Evolutionary conservation across 441 rosid genomes (phyloP).

Genomic region (Populus hybrid): DNA sequence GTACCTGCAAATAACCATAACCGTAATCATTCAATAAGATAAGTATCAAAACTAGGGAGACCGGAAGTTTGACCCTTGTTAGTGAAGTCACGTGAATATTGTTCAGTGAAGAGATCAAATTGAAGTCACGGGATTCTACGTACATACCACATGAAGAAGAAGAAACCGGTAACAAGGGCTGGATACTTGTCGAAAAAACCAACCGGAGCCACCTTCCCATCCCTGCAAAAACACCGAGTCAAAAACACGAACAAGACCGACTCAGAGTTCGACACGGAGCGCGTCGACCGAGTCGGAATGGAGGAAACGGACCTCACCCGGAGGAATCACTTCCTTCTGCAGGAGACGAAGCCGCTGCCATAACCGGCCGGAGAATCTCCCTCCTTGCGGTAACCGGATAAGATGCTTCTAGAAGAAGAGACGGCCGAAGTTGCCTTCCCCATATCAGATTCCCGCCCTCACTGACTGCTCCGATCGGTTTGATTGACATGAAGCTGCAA

Average conservation of each 20-base stretch:
- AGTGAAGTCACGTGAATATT: background rate
- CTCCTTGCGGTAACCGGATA: constrained; percentile 15
- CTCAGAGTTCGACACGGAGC: background rate
- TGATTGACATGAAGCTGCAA: constrained; percentile 28
- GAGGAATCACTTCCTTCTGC: constrained; percentile 83
- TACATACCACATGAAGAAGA: constrained; percentile 92
- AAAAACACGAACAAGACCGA: constrained; percentile 4
- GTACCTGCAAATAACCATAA: constrained; percentile 47
- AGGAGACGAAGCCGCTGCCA: constrained; percentile 62
- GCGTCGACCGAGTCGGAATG: constrained; percentile 33
- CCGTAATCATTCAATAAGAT: background rate
- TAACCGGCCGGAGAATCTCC: constrained; percentile 40
- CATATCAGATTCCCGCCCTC: constrained; percentile 73
- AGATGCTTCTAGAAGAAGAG: constrained; percentile 45
- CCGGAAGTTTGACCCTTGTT: background rate
- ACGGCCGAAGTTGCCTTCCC: constrained; percentile 76
- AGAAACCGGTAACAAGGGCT: constrained; percentile 75
- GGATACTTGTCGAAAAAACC: constrained; percentile 75
- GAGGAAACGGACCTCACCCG: constrained; percentile 89
- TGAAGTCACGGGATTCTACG: background rate
- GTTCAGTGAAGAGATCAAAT: too few species aligned
- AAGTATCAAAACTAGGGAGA: background rate
- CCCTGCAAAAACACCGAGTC: constrained; percentile 37
- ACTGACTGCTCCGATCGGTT: constrained; percentile 50
- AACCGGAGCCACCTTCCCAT: constrained; percentile 46